Base-by-base conservation (phyloP, 768 basidiomycete species). In the Lactarius sp. region DNA sequence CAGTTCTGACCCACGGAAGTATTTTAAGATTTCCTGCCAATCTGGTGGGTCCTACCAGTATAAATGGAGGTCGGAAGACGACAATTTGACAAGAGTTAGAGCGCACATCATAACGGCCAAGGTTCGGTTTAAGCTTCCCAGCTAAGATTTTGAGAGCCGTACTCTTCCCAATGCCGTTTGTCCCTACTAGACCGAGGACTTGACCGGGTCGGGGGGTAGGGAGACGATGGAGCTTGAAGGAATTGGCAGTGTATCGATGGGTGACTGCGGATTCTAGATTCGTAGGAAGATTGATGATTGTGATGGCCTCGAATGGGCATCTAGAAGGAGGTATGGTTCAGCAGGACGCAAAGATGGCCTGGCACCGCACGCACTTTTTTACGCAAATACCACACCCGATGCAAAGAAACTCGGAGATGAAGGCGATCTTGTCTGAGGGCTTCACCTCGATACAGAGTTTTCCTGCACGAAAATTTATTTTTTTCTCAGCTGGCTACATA, bases 361-460 rank as follows among this genome's bases (percentile, higher is more conserved):
- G 9, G 7, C 16, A 27, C 3, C 3, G 8, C 6, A 78, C 88
- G 73, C 72, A 97, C 96, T 98, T 99, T 79, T 98, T 98, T 39
- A 98, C 95, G 74, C 97, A 99, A 72, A 99, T 98, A 90, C 97
- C 97, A 76, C 97, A 99, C 70, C 97, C 97, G 65, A 99, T 99
- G 74, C 97, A 99, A 60, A 99, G 81, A 74, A 96, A 94, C 75
- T 99, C 97, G 33, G 97, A 98, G 77, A 99, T 91, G 83, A 95
- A 98, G 1, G 97, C 90, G 76, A 98, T 97, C 81, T 98, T 98
- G 78, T 97, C 95, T 8, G 86, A 84, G 14, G 96, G 74, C 75
- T 94, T 95, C 68, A 99, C 97, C 77, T 98, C 97, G 69, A 98
- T 98, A 80, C 97, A 99, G 27, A 99, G 81, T 77, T 97, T 98